These are phyloP conservation scores for Pterula multifida DNA, from an alignment of 1,284 basidiomycete genomes.

Conservation along the genomic window DNA sequence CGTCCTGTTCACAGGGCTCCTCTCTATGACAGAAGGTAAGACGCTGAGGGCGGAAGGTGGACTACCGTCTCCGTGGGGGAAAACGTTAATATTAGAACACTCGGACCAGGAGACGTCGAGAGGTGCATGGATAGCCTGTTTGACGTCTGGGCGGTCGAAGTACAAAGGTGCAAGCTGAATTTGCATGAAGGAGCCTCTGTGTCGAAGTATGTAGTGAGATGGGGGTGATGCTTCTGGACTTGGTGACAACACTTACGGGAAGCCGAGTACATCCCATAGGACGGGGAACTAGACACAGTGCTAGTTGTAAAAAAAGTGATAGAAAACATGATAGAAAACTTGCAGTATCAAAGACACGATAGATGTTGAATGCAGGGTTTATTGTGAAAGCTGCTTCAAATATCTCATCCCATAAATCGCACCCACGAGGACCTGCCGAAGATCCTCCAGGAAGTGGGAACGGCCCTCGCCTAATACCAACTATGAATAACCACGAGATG, in stretches of 20 bases:
- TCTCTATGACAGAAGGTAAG: conserved; percentile 64
- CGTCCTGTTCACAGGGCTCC: conserved; percentile 38
- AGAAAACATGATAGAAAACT: conserved; percentile 10
- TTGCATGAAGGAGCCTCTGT: conserved; percentile 50
- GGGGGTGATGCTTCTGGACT: neutral
- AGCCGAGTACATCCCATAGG: conserved; percentile 68
- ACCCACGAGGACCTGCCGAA: conserved; percentile 30
- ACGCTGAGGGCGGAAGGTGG: conserved; percentile 50
- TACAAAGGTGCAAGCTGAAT: conserved; percentile 38
- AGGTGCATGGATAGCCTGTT: conserved; percentile 63
- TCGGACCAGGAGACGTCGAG: conserved; percentile 46
- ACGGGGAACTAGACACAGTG: conserved; percentile 19
- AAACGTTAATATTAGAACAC: conserved; percentile 50
- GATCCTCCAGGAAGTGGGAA: conserved; percentile 50
- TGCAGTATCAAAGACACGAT: conserved; percentile 56
- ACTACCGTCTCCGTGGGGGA: conserved; percentile 48
- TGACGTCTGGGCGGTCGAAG: conserved; percentile 62
- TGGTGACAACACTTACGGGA: conserved; percentile 35
- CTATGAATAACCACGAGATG: neutral
- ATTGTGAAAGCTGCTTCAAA: conserved; percentile 44
- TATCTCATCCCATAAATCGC: conserved; percentile 57
- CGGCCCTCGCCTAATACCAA: conserved; percentile 18
- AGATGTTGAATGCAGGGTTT: conserved; percentile 70
- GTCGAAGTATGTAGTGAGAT: neutral
- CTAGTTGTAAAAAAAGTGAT: neutral